Evolutionary conservation across 2,329 filamentous ascomycete genomes (phyloP), one percentile per base, ranked within the genome.

Genomic region (Trichoderma endophyticum): DNA sequence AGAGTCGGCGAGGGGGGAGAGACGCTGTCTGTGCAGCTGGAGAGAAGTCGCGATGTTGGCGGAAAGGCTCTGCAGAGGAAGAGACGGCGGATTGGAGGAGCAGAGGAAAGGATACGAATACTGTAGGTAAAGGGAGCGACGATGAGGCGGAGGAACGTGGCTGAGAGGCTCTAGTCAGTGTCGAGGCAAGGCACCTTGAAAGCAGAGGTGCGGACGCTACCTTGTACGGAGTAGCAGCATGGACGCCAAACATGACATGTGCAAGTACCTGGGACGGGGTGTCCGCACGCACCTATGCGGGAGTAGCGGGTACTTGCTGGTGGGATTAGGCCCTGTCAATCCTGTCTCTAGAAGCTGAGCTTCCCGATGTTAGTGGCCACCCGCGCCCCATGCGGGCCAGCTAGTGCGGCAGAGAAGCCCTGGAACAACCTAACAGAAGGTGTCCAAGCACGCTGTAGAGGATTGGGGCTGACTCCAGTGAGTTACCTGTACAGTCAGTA

Each of bases 141-240:
- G 57, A 62, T 70, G 67, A 70, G 64, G 64, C 21, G 51, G 48
- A 67, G 56, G 57, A 70, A 62, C 66, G 67, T 70, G 67, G 67
- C 67, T 70, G 67, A 70, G 67, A 62, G 56, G 26, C 28, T 54
- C 65, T 48, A 69, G 36, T 51, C 57, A 48, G 18, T 32, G 54
- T 68, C 54, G 43, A 67, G 24, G 51, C 60, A 60, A 62, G 34
- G 60, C 34, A 21, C 21, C 36, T 36, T 36, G 34, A 36, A 36
- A 36, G 39, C 4, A 43, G 21, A 34, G 26, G 36, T 12, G 43
- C 64, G 65, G 54, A 18, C 28, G 26, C 26, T 51, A 48, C 64
- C 51, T 30, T 30, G 64, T 67, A 60, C 54, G 65, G 34, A 60
- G 65, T 60, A 21, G 65, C 54, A 60, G n/a, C 21, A 43, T 43